A percentile compares a stretch with the other conserved stretches of the same genome.
phyloP scores from a whole-genome alignment of 2,329 filamentous ascomycete genomes.

The Metarhizium robertsii region DNA sequence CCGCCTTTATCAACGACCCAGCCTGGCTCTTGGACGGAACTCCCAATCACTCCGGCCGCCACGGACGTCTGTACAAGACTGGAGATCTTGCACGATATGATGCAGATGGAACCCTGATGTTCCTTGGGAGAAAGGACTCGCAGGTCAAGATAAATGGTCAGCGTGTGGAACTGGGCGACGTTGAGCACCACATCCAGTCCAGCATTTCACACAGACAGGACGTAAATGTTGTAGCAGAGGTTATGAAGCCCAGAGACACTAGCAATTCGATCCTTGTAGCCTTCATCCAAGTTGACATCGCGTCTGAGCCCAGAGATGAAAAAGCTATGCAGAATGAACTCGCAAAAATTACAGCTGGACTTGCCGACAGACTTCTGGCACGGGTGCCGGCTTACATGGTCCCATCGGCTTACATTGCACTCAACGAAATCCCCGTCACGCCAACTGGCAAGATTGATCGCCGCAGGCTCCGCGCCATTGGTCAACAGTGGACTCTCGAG shows the following conservation, averaged over 20 bases:
- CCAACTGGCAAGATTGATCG: constrained; percentile 5
- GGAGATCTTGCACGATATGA: neutral
- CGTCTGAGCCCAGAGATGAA: neutral
- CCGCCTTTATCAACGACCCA: constrained; percentile 9
- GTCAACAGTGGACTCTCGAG: neutral
- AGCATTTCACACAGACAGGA: constrained; percentile 30
- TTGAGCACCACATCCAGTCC: neutral
- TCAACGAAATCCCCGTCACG: constrained; percentile 1
- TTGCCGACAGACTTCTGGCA: neutral
- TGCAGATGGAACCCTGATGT: neutral
- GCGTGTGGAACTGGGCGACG: neutral
- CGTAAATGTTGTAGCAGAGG: constrained; percentile 4
- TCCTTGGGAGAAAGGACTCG: neutral
- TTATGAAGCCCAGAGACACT: neutral
- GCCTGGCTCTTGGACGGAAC: neutral
- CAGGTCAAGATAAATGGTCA: neutral
- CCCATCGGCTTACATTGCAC: constrained; percentile 2
- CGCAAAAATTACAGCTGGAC: neutral
- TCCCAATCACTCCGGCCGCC: neutral
- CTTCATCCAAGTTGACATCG: constrained; percentile 1
- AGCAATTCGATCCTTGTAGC: constrained; percentile 1
- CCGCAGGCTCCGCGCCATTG: constrained; percentile 2
- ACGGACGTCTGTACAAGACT: neutral
- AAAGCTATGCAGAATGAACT: neutral
- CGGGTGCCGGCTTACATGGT: constrained; percentile 4